Percentiles rank a stretch among this genome's conserved stretches.
These are phyloP conservation scores for Musa acuminata DNA, from an alignment of 176 grass and related monocot genomes.

Conservation along the genomic window DNA sequence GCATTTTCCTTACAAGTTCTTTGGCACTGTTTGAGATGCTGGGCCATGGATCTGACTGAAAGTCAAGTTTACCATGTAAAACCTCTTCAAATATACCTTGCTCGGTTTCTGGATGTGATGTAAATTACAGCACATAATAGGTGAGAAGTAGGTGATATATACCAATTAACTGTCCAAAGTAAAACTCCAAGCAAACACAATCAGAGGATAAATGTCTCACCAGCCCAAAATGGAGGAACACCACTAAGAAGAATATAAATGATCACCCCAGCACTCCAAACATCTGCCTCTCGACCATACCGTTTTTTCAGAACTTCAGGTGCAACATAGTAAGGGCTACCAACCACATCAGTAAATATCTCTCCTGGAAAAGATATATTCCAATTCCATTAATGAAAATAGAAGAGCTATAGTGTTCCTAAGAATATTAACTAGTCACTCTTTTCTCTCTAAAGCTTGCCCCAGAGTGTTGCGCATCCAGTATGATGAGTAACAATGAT, in stretches of 20 bases:
- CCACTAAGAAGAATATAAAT: constrained; percentile 19
- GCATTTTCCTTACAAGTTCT: constrained; percentile 16
- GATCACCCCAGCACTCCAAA: constrained; percentile 18
- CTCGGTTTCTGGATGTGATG: constrained; percentile 3
- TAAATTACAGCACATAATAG: neutral
- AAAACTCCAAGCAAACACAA: neutral
- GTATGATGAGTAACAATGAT: too few species aligned
- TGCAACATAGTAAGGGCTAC: constrained; percentile 19
- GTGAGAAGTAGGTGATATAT: neutral
- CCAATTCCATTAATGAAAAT: too few species aligned
- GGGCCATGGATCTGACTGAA: constrained; percentile 15
- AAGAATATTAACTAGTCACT: too few species aligned
- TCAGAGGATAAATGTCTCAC: neutral
- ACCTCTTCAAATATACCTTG: constrained; percentile 19
- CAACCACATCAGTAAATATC: constrained; percentile 14
- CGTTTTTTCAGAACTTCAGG: constrained; percentile 12
- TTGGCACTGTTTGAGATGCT: constrained; percentile 10
- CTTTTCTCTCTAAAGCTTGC: too few species aligned
- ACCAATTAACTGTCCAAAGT: neutral
- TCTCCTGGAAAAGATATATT: constrained; percentile 6
- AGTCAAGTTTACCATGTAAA: constrained; percentile 5
- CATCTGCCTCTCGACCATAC: constrained; percentile 10
- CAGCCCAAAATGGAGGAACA: constrained; percentile 20
- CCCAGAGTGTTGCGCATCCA: too few species aligned
- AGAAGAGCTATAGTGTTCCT: too few species aligned